These are phyloP conservation scores for Wickerhamomyces mucosus DNA, from an alignment of 805 yeast genomes.

Conservation along the genomic window DNA sequence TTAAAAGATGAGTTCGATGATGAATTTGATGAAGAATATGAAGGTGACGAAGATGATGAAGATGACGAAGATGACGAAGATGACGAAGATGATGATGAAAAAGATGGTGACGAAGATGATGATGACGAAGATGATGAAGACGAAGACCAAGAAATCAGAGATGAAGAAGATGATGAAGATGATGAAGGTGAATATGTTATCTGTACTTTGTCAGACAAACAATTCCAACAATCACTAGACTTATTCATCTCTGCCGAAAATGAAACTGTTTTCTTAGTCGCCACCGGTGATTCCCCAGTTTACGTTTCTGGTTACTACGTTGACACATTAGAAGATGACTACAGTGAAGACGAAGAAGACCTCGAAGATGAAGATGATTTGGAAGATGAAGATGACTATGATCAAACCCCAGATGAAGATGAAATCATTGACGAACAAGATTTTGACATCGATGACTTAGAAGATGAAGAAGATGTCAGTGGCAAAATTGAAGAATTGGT, in stretches of 20 bases:
- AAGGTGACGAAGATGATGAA: conserved; percentile 32
- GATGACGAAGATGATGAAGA: conserved; percentile 40
- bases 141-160: conserved; percentile 34
- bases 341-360: conserved; percentile 46
- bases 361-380: conserved; percentile 29
- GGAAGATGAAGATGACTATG: conserved; percentile 49
- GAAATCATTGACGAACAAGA: conserved; percentile 38
- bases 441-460: conserved; percentile 36
- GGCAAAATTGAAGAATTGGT: conserved; percentile 66
- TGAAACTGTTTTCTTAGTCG: conserved; percentile 79
- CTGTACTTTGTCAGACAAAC: conserved; percentile 86
- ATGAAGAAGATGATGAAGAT: conserved; percentile 52
- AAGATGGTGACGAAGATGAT: conserved; percentile 42
- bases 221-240: conserved; percentile 85
- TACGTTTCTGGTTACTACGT: conserved; percentile 93
- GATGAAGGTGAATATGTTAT: conserved; percentile 78
- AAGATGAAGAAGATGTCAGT: conserved; percentile 58
- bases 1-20: conserved; percentile 23
- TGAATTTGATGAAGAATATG: conserved; percentile 33
- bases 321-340: conserved; percentile 79
- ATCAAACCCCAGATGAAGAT: conserved; percentile 73
- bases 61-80: conserved; percentile 25
- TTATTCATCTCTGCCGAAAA: conserved; percentile 88
- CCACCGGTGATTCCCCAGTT: conserved; percentile 90
- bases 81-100: conserved; percentile 31